phyloP scores from a whole-genome alignment of 2,329 filamentous ascomycete species.

The Pyrenochaeta sp. region DNA sequence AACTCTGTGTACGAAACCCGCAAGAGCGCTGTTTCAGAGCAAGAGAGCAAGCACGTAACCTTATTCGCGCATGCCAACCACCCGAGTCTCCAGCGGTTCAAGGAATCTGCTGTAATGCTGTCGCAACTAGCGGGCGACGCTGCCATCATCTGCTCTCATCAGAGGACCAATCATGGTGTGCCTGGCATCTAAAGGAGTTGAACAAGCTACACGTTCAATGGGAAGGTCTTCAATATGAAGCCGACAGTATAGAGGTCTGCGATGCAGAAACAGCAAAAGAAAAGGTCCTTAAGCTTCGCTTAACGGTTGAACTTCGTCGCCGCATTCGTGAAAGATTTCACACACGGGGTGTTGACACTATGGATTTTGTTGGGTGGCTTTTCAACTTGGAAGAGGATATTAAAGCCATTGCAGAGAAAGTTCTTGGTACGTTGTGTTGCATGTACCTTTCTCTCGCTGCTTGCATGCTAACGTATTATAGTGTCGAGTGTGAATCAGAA shows the following conservation, averaged over 20 bases:
- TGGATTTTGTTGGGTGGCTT: slow-evolving; percentile 34
- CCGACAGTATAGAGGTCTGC: slow-evolving; percentile 19
- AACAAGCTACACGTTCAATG: slow-evolving; percentile 26
- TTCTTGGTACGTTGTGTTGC: slow-evolving; percentile 10
- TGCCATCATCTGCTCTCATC: slow-evolving; percentile 10
- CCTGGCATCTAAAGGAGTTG: slow-evolving; percentile 23
- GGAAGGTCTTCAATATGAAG: slow-evolving; percentile 21
- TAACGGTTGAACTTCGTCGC: slow-evolving; percentile 28
- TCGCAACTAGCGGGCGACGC: slow-evolving; percentile 14
- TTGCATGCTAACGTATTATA: neutral
- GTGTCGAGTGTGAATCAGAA: slow-evolving; percentile 18
- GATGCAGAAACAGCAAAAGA: slow-evolving; percentile 24
- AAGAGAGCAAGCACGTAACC: slow-evolving; percentile 8
- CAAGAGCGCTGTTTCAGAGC: slow-evolving; percentile 2
- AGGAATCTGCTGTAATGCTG: slow-evolving; percentile 15
- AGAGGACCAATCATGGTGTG: slow-evolving; percentile 16
- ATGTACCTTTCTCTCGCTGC: neutral
- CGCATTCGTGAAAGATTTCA: slow-evolving; percentile 33
- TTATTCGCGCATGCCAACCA: slow-evolving; percentile 11
- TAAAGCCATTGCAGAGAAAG: slow-evolving; percentile 25
- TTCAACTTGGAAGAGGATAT: slow-evolving; percentile 29
- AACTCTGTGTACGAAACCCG: slow-evolving; percentile 4
- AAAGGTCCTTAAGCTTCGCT: slow-evolving; percentile 31
- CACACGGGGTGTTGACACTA: slow-evolving; percentile 24
- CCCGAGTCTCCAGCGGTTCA: slow-evolving; percentile 12